Evolutionary conservation across 2,329 filamentous ascomycete genomes (phyloP), one percentile per base, ranked within the genome.

Genomic region (Fusarium sacchari): DNA sequence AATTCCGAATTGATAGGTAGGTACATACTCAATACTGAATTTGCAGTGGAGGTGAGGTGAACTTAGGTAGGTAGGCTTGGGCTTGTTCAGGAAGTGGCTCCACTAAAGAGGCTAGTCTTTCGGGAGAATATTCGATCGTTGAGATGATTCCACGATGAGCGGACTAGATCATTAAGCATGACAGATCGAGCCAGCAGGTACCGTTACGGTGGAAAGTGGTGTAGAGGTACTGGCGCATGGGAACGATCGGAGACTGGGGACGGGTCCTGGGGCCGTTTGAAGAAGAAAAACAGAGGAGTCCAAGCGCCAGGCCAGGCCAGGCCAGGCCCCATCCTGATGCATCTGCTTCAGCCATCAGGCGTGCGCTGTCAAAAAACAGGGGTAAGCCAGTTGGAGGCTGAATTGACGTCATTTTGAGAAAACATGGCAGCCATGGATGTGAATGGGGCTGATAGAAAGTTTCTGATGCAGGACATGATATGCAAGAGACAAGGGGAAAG

Each of bases 331-430:
- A 49, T 32, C 47, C 30, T 20, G n/a, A 28, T 39, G 34, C 34
- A 53, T n/a, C 24, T 52, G 46, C 44, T 52, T 39, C 22, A 32
- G 46, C 56, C 49, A 62, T 72, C 44, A 46, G 69, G 56, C 52
- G 66, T 73, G 60, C 44, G 69, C 60, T 73, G 70, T 73, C 66
- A 71, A 37, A 47, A 37, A 65, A 67, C 70, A 73, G 65, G 65
- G 70, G 60, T 61, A 60, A 39, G 44, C 50, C 28, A 28, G 65
- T 47, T 47, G 62, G 61, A 71, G 68, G 68, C 67, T 71, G 40
- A 62, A 52, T 30, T 73, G 70, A 73, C 70, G 70, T 73, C 70
- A 73, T 73, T 46, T 53, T 26, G 37, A 52, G 39, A 67, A 44
- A 44, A 46, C 39, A 58, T 40, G 39, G 22, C 30, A 46, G 44